Evolutionary conservation across 169 alveolate genomes (phyloP).

Genomic region (Prorocentrum cordatum): DNA sequence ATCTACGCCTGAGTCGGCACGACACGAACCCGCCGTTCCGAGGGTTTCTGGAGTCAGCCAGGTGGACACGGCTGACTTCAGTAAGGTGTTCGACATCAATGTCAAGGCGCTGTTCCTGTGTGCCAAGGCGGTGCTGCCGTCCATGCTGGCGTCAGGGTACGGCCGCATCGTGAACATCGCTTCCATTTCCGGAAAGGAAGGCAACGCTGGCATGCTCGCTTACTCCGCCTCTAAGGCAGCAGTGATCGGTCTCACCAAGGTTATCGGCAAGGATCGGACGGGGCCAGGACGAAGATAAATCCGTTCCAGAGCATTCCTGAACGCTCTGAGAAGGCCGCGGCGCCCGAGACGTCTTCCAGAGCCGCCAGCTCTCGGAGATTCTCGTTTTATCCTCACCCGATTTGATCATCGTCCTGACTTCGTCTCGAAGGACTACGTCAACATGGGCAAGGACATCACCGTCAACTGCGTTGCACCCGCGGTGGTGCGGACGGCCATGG

Average conservation of each 20-base stretch:
- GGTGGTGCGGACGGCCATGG: constrained; percentile 39
- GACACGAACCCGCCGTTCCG: too few species aligned
- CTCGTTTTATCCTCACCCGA: too few species aligned
- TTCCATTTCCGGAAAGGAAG: constrained; percentile 66
- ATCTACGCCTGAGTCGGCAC: too few species aligned
- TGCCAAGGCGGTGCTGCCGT: constrained; percentile 41
- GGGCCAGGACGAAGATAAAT: too few species aligned
- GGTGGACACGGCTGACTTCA: constrained; percentile 51
- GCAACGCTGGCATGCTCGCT: constrained; percentile 66
- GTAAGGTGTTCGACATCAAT: constrained; percentile 39
- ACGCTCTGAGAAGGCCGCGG: too few species aligned
- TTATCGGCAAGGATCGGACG: constrained; percentile 67
- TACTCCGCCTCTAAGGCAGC: constrained; percentile 61
- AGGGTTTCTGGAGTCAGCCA: too few species aligned
- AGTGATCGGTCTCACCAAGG: constrained; percentile 47
- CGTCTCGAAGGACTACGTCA: constrained; percentile 47
- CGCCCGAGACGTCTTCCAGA: too few species aligned
- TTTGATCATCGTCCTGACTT: too few species aligned
- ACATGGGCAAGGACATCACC: constrained; percentile 46
- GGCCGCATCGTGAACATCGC: constrained; percentile 69
- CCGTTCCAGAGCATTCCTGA: too few species aligned
- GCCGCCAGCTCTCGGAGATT: too few species aligned
- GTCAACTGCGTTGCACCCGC: constrained; percentile 66
- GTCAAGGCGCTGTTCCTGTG: constrained; percentile 48
- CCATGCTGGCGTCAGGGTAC: constrained; percentile 31